A percentile compares a stretch with the other conserved stretches of the same genome.
Conservation (phyloP, 768 basidiomycete genomes). For the Xerocomellus intermedius region DNA sequence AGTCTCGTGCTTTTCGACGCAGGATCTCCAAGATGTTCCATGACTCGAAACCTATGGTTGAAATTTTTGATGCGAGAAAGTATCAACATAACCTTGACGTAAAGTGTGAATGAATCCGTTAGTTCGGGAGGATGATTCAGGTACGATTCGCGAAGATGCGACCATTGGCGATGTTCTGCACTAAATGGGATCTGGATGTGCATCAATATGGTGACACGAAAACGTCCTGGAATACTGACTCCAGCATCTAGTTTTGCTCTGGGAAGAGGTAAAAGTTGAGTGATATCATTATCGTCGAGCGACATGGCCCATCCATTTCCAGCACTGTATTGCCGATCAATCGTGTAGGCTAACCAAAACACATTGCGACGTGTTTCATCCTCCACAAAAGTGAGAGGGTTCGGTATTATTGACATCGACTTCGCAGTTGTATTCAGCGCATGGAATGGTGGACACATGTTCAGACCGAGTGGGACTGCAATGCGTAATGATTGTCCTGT, state of each 20-base stretch:
- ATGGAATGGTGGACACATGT: constrained; percentile 64
- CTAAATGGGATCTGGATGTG: constrained; percentile 43
- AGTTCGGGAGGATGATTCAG: constrained; percentile 57
- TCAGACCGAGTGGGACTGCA: constrained; percentile 65
- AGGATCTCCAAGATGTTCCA: constrained; percentile 58
- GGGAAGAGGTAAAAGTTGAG: constrained; percentile 65
- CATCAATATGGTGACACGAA: constrained; percentile 6
- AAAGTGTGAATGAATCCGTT: constrained; percentile 69
- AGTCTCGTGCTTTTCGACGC: constrained; percentile 24
- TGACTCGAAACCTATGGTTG: constrained; percentile 62
- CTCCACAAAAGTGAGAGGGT: constrained; percentile 61
- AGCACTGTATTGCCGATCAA: constrained; percentile 64
- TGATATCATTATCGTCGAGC: constrained; percentile 72
- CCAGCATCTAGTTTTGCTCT: constrained; percentile 60
- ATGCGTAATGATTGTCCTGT: constrained; percentile 58
- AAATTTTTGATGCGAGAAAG: constrained; percentile 62
- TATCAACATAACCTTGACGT: constrained; percentile 66
- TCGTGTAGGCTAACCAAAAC: constrained; percentile 71
- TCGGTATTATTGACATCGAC: constrained; percentile 56
- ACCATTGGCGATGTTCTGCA: constrained; percentile 62
- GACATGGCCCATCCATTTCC: constrained; percentile 71
- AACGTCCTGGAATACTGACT: constrained; percentile 35
- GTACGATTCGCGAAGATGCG: constrained; percentile 60
- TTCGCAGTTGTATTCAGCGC: constrained; percentile 58
- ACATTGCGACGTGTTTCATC: constrained; percentile 71